Evolutionary conservation across 2,329 filamentous ascomycete species (phyloP).

Genomic region (Colletotrichum sp.): DNA sequence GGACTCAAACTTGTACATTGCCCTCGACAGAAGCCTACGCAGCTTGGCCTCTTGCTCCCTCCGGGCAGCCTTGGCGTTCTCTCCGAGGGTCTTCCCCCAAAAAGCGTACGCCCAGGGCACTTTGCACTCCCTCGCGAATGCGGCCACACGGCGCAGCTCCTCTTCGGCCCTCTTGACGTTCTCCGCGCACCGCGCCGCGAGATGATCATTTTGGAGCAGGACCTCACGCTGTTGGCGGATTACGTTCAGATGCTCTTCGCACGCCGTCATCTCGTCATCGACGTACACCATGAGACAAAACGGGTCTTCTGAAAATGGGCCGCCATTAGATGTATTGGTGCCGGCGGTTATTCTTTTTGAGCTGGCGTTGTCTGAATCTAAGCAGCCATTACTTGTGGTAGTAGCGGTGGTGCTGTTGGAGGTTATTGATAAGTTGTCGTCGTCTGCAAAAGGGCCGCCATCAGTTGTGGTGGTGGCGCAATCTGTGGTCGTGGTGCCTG

Average conservation of each 20-base stretch:
- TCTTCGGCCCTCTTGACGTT: not conserved
- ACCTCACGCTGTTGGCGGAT: not conserved
- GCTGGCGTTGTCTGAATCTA: fast-evolving
- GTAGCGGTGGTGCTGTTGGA: not conserved
- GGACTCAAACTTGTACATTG: not conserved
- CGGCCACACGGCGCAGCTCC: not conserved
- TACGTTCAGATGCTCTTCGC: not conserved
- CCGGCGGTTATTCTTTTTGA: not conserved
- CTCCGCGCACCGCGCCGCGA: not conserved
- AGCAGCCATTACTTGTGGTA: not conserved
- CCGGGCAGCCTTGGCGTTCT: not conserved
- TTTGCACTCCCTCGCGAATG: not conserved
- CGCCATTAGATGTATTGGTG: not conserved
- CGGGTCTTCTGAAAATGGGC: not conserved
- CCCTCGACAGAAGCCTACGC: not conserved
- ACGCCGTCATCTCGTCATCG: not conserved
- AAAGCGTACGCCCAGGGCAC: not conserved
- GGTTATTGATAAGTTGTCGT: not conserved
- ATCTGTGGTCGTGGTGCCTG: too few relatives aligned
- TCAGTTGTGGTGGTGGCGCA: not conserved
- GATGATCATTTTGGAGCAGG: not conserved
- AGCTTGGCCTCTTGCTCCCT: not conserved
- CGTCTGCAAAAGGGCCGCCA: not conserved
- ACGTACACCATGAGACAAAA: not conserved
- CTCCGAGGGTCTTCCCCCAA: not conserved